Base-by-base conservation (phyloP, 306 rosid species). In the Senna tora region DNA sequence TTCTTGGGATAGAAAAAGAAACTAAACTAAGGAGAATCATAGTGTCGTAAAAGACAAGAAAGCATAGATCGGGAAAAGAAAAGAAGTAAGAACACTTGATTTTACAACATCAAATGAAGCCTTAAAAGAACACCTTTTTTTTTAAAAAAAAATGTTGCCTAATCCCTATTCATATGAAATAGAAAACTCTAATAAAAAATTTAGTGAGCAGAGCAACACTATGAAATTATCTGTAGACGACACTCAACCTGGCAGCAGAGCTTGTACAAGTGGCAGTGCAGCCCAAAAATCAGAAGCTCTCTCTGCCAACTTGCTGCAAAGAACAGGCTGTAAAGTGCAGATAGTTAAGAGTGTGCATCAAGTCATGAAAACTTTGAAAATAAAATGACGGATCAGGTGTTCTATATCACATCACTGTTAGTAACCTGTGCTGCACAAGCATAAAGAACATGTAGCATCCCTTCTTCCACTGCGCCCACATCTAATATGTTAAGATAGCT, bases 351-450 rank as follows among this genome's bases (percentile, higher is more conserved):
- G 50, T 63, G 83, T 54, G 77, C 72, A 80, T 66, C 64, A 68
- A 59, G 68, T 22, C 65, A 74, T 58, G 69, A 68, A 77, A 70
- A 65, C 17, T 38, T 17, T 32, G 21, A 81, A 52, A 12, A 56
- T 63, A 69, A 56, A 73, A 68, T 17, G 6, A 12, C 39, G 28
- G 32, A 39, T 11, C 45, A 51, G 15, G 67, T 75, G 58, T 65
- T 60, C 57, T 56, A 55, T 67, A 75, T 75, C 78, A 81, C 50
- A 75, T 71, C 17, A 57, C 58, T 28, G 84, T 42, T 61, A 82
- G 62, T 49, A 85, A 93, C 98, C 97, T 93, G 98, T 36, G 97
- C 87, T 21, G 96, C 97, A 78, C 93, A 90, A 76, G 92, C 89
- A 88, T 84, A 93, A 70, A 93, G 93, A 80, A 93, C 84, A 42